These are phyloP conservation scores for Solanum chilense DNA, from an alignment of 257 asterid genomes.

Conservation along the genomic window DNA sequence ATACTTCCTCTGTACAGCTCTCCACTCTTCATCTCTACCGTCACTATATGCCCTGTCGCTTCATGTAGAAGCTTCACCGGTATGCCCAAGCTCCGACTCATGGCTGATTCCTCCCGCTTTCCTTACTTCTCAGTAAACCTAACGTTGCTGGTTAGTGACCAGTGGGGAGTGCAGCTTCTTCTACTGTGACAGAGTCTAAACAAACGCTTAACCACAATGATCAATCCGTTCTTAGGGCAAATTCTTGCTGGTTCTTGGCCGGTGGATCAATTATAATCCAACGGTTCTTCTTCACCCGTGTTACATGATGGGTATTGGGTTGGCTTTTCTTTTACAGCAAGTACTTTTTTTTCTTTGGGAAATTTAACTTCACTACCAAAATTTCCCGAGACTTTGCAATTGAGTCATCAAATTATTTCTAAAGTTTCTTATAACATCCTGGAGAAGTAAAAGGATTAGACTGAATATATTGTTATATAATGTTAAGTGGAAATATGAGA, in stretches of 20 bases:
- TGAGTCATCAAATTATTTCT: background rate
- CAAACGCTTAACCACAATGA: background rate
- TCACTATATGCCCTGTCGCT: constrained; percentile 87
- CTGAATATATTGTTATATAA: no score
- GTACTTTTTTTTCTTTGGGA: background rate
- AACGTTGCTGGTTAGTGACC: background rate
- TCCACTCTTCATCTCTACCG: constrained; percentile 89
- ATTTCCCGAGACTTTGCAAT: background rate
- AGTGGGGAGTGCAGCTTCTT: background rate
- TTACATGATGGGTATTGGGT: background rate
- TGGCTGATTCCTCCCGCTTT: background rate
- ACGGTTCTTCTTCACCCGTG: background rate
- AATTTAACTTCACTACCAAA: background rate
- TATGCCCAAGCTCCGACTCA: constrained; percentile 90
- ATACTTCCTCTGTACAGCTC: constrained; percentile 91
- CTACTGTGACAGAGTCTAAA: background rate
- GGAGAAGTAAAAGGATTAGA: background rate
- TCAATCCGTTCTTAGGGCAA: background rate
- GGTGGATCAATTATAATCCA: background rate
- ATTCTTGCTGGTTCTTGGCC: background rate
- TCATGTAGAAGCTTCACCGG: constrained; percentile 98
- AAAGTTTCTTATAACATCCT: background rate
- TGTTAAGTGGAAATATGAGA: background rate
- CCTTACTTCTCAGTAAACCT: background rate
- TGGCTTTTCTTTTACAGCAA: background rate